Evolutionary conservation across 1,284 basidiomycete genomes (phyloP).

Genomic region (Somion occarium): DNA sequence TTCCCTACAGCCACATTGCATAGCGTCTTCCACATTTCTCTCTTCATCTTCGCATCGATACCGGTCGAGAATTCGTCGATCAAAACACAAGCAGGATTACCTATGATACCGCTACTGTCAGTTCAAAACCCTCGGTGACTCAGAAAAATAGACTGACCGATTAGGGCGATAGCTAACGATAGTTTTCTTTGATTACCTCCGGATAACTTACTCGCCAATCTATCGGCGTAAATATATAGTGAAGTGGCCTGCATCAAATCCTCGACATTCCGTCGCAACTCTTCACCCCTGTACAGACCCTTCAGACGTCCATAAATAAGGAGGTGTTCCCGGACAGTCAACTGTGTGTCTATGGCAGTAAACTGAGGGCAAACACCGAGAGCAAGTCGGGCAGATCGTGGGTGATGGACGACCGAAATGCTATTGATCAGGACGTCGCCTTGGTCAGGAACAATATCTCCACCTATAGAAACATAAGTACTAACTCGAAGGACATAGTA

Average conservation of each 20-base stretch:
- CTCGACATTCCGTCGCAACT: conserved; percentile 52
- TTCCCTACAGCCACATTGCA: conserved; percentile 60
- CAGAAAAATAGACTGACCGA: conserved; percentile 41
- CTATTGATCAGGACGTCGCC: conserved; percentile 68
- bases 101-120: conserved; percentile 25
- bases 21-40: conserved; percentile 78
- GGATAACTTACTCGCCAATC: conserved; percentile 67
- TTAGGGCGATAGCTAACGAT: conserved; percentile 72
- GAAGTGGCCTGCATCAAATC: conserved; percentile 58
- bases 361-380: conserved; percentile 82
- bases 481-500: not conserved
- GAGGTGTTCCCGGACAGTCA: conserved; percentile 76
- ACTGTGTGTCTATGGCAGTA: conserved; percentile 73
- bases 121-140: not conserved
- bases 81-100: conserved; percentile 72
- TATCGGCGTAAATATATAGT: conserved; percentile 57
- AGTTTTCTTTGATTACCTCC: conserved; percentile 82
- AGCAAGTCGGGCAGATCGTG: conserved; percentile 56
- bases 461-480: conserved; percentile 42
- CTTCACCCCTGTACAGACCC: conserved; percentile 48
- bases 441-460: conserved; percentile 53
- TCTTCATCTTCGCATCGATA: conserved; percentile 78
- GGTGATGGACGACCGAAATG: conserved; percentile 55
- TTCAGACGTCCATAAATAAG: conserved; percentile 64
- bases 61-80: conserved; percentile 85